Base-by-base conservation (phyloP, 768 basidiomycete species). In the Kwoniella newhampshirensis region DNA sequence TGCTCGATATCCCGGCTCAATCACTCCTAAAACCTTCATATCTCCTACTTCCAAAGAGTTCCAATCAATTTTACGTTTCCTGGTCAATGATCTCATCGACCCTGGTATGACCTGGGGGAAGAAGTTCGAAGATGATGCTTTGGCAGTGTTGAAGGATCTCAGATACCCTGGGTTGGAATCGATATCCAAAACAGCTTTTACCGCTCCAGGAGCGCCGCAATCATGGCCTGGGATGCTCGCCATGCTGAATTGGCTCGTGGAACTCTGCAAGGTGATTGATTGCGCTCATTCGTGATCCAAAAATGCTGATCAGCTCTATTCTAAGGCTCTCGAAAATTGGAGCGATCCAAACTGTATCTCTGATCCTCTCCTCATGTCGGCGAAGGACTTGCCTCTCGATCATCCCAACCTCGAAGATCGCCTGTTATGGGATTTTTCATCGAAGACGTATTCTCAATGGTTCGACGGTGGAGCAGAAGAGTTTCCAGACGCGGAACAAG, bases 181-280 rank as follows among this genome's bases (percentile, higher is more conserved):
- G 55, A 82, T 97, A 17, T 89, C 91, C 64, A 85, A 86, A 49
- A 92, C 89, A 62, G 90, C 89, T 82, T 77, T 98, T 4, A 86
- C 86, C 7, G 87, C 92, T 1, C 88, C 91, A 0, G 93, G 89
- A 0, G 87, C 86, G 51, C 87, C 88, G 80, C 88, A 90, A 77
- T 86, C 87, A n/a, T 98, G 94, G 96, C 89, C 91, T 0, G 80
- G 84, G 20, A 77, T 96, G 23, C 80, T 98, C 15, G 94, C 88
- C 20, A 87, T 89, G 68, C 73, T 98, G 30, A 88, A 93, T 76
- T 99, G 96, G 96, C 78, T 99, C 13, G 89, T 88, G 7, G 86
- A 89, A 66, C 75, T 89, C 63, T 86, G 87, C 67, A 87, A 86
- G 79, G 94, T 93, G 66, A 49, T 71, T 62, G 18, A 1, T 2